These are phyloP conservation scores for slime mould (Dictyostelium discoideum) DNA, from an alignment of 78 protist genomes.

Conservation along the genomic window DNA sequence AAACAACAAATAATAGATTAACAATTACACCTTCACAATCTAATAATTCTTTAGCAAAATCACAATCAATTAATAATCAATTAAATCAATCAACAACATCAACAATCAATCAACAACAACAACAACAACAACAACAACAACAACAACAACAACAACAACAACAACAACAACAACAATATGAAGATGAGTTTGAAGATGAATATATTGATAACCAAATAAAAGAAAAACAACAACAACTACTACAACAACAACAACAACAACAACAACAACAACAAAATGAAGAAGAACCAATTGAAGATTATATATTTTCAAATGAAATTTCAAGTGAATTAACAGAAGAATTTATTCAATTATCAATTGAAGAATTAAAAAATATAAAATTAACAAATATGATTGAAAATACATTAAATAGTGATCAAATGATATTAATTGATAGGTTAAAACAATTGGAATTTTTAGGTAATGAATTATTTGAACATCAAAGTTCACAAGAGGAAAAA, in stretches of 20 bases:
- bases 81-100: not conserved
- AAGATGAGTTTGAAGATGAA: not conserved
- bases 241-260: not conserved
- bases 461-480: not conserved
- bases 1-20: not conserved
- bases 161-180: not conserved
- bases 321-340: not conserved
- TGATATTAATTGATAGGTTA: not conserved
- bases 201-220: not conserved
- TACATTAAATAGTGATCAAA: not conserved
- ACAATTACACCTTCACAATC: not conserved
- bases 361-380: not conserved
- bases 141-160: conserved; percentile 20
- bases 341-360: not conserved
- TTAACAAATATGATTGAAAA: not conserved
- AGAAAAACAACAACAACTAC: not conserved
- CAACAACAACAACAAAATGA: not conserved
- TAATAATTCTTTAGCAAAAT: not conserved
- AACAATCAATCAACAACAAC: not conserved
- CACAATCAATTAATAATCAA: not conserved
- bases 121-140: not conserved
- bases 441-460: not conserved
- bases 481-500: not conserved
- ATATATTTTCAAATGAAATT: not conserved
- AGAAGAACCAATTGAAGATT: not conserved